phyloP scores from a whole-genome alignment of 768 basidiomycete species.

The Mycena galopus region DNA sequence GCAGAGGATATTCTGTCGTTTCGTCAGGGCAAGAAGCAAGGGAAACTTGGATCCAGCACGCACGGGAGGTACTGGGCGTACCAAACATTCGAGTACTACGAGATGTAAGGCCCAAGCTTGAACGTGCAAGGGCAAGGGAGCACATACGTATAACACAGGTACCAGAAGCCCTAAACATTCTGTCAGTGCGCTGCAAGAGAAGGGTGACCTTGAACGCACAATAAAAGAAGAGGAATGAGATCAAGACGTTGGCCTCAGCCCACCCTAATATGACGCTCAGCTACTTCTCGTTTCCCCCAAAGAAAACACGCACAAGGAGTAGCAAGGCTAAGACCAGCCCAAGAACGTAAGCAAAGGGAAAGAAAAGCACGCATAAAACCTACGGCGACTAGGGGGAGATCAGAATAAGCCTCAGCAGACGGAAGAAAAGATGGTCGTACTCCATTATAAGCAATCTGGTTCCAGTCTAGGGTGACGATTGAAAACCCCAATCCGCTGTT shows the following conservation, averaged over 20 bases:
- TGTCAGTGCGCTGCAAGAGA: background rate
- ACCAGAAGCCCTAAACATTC: slow-evolving; percentile 58
- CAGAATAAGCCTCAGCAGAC: background rate
- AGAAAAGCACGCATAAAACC: slow-evolving; percentile 7
- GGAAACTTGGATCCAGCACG: slow-evolving; percentile 37
- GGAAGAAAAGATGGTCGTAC: slow-evolving; percentile 47
- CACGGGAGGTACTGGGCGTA: slow-evolving; percentile 70
- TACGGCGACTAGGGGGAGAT: slow-evolving; percentile 21
- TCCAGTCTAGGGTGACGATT: slow-evolving; percentile 70
- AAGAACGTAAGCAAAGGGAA: background rate
- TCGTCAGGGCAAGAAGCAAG: slow-evolving; percentile 26
- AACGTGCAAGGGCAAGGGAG: background rate
- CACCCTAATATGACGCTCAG: slow-evolving; percentile 63
- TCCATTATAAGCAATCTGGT: slow-evolving; percentile 77
- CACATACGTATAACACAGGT: slow-evolving; percentile 60
- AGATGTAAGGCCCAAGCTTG: slow-evolving; percentile 33
- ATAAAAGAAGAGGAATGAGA: slow-evolving; percentile 74
- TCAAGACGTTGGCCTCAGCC: slow-evolving; percentile 79
- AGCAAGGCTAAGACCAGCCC: slow-evolving; percentile 50
- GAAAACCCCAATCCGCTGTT: slow-evolving; percentile 67
- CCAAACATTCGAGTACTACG: slow-evolving; percentile 68
- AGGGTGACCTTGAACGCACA: slow-evolving; percentile 52
- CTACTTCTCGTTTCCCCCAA: background rate
- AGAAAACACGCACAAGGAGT: slow-evolving; percentile 57
- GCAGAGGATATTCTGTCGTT: slow-evolving; percentile 58